Base-by-base conservation (phyloP, 176 grass and related monocot species). In the Hordeum marinum region DNA sequence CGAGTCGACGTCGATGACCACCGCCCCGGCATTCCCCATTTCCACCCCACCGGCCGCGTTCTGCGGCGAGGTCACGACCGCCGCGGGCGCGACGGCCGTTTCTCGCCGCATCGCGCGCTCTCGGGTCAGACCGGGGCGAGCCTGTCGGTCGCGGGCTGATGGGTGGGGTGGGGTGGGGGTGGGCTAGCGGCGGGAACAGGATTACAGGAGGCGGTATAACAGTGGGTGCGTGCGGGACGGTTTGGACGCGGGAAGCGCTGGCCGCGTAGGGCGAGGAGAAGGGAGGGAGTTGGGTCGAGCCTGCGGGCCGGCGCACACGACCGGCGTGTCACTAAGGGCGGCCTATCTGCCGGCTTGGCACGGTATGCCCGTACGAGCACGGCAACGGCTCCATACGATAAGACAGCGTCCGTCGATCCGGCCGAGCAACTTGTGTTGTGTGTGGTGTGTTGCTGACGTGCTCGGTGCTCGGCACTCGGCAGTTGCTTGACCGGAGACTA, bases 1-100 rank as follows among this genome's bases (percentile, higher is more conserved):
- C n/a, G n/a, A 13, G 3, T 71, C 66, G 20, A 86, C 29, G 14
- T 63, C 68, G 11, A 80, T 85, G 36, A 58, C 68, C 59, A 64
- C 75, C 29, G 43, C 43, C 25, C 40, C 57, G 36, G 27, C 12
- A 75, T 12, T 72, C 31, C 27, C 54, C 40, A 0, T 58, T 69
- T 75, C 82, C 5, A 4, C 4, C 1, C 32, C n/a, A 24, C n/a
- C 17, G 29, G 14, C 67, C 18, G 54, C 17, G 17, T 57, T 39
- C 50, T 31, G 81, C 57, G 74, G 73, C 80, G 74, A 81, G 82
- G 43, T 68, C 50, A n/a, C 75, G 63, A 26, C 60, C 71, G 60
- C 83, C 80, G 82, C 15, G 24, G 76, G 63, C 23, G 83, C 79
- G 83, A 85, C 67, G 55, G 82, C 75, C 54, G 83, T 52, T 77